Conservation (phyloP, 2,329 filamentous ascomycete species). For the Neurospora crassa region DNA sequence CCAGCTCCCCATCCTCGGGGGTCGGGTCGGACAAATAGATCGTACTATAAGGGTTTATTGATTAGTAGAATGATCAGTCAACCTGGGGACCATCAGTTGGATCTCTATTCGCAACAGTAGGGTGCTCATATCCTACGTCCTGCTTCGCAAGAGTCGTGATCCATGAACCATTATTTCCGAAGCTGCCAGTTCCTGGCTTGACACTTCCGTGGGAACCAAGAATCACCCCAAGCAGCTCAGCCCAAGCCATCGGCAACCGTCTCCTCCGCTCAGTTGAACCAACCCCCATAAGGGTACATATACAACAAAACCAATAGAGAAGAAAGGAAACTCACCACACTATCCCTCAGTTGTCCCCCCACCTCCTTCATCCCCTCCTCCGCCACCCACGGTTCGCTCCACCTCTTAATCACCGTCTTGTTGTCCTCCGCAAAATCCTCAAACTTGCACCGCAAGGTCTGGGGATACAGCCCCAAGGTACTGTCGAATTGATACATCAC, state of each 20-base stretch:
- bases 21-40: slow-evolving; percentile 29
- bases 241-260: not conserved
- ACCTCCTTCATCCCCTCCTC: slow-evolving; percentile 2
- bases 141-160: not conserved
- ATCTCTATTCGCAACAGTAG: not conserved
- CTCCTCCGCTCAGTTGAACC: not conserved
- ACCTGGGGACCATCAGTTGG: not conserved
- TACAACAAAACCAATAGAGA: not conserved
- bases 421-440: not conserved
- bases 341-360: not conserved
- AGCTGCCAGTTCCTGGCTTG: not conserved
- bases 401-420: not conserved
- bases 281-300: not conserved
- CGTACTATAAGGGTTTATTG: slow-evolving; percentile 25
- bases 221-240: not conserved
- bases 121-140: not conserved
- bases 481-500: not conserved
- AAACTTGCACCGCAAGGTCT: slow-evolving; percentile 31
- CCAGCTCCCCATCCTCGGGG: slow-evolving; percentile 26
- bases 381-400: not conserved
- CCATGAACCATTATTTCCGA: not conserved
- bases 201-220: not conserved
- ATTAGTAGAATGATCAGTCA: not conserved
- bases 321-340: not conserved
- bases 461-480: slow-evolving; percentile 9